A percentile compares a stretch with the other conserved stretches of the same genome.
phyloP scores from a whole-genome alignment of 495 filamentous ascomycete species.

The Aspergillus heteromorphus region DNA sequence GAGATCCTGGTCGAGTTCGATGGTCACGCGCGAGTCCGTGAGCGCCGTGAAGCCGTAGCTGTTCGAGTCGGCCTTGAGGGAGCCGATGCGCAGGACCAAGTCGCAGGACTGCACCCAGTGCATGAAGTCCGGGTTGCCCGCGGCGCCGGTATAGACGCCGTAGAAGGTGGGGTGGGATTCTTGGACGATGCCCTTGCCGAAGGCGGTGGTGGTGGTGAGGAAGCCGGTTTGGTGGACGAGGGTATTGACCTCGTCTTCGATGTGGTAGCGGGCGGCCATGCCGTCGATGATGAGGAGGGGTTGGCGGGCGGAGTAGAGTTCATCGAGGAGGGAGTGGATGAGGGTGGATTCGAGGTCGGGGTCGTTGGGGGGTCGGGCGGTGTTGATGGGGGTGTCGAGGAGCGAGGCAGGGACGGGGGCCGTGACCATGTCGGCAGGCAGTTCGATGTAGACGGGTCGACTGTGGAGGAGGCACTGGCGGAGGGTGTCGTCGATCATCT shows the following conservation, averaged over 20 bases:
- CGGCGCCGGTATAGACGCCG: slow-evolving; percentile 25
- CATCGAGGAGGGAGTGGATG: too few species aligned
- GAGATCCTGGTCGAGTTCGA: not conserved
- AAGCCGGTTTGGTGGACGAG: too few species aligned
- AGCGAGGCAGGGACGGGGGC: too few species aligned
- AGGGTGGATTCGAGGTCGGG: not conserved
- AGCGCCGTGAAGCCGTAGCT: not conserved
- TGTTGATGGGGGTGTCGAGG: too few species aligned
- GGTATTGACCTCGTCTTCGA: too few species aligned
- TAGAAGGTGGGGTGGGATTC: slow-evolving; percentile 27
- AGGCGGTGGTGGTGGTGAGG: too few species aligned
- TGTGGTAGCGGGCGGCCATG: too few species aligned
- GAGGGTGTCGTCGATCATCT: slow-evolving; percentile 31
- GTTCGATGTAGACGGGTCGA: slow-evolving; percentile 34
- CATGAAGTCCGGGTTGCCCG: too few species aligned
- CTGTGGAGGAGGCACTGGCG: slow-evolving; percentile 28
- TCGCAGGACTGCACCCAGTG: slow-evolving; percentile 12
- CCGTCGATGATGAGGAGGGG: too few species aligned
- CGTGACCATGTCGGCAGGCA: slow-evolving; percentile 36
- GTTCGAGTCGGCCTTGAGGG: not conserved
- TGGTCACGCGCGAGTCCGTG: not conserved
- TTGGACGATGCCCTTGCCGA: slow-evolving; percentile 28
- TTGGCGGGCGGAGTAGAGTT: too few species aligned
- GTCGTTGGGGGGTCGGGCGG: too few species aligned
- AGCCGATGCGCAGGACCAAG: not conserved